Evolutionary conservation across 2,329 filamentous ascomycete species (phyloP).

Genomic region (Rugonectria rugulosa): DNA sequence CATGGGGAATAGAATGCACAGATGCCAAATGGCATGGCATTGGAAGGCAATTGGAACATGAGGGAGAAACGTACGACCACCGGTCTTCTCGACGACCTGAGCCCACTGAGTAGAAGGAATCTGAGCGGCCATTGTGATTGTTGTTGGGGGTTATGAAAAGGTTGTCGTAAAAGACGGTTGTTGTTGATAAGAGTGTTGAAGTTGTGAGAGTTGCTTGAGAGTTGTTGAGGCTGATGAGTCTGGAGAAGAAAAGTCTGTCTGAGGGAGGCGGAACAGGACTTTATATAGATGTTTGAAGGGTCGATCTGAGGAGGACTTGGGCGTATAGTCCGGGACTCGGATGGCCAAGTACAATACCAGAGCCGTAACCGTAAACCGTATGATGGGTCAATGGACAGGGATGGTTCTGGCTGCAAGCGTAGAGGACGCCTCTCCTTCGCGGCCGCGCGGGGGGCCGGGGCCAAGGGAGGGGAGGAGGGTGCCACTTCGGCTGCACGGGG

Average conservation of each 20-base stretch:
- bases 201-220: conserved; percentile 30
- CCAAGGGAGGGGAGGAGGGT: conserved; percentile 26
- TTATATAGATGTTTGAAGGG: conserved; percentile 39
- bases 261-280: conserved; percentile 35
- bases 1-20: conserved; percentile 1
- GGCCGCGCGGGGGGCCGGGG: conserved; percentile 37
- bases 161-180: conserved; percentile 32
- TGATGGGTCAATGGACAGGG: conserved; percentile 37
- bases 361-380: conserved; percentile 33
- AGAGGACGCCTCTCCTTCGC: conserved; percentile 35
- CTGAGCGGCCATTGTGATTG: conserved; percentile 45
- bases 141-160: conserved; percentile 31
- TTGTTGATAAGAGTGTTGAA: conserved; percentile 29
- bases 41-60: background rate
- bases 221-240: conserved; percentile 40
- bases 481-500: conserved; percentile 40
- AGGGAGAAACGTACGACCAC: conserved; percentile 64
- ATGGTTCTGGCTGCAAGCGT: conserved; percentile 26
- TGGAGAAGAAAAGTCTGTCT: conserved; percentile 29
- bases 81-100: conserved; percentile 84
- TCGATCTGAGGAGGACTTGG: conserved; percentile 27
- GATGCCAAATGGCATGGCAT: conserved; percentile 14
- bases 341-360: conserved; percentile 16
- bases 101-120: conserved; percentile 91
- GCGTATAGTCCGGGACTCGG: conserved; percentile 26